Base-by-base conservation (phyloP, 768 basidiomycete species). In the Phallus indusiatus region DNA sequence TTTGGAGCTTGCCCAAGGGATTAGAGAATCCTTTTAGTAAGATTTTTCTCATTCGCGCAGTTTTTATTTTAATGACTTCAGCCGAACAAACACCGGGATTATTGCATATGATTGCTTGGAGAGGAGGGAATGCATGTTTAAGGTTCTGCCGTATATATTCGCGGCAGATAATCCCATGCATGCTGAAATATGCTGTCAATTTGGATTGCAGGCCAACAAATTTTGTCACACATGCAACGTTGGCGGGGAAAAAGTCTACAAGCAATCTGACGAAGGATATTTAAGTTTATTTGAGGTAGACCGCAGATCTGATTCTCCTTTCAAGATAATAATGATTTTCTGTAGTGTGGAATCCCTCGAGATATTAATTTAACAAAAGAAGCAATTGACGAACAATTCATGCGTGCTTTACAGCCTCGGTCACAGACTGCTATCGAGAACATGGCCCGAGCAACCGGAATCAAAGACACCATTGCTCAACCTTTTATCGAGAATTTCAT, bases 141-240 rank as follows among this genome's bases (percentile, higher is more conserved):
- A 36, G 4, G 18, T 24, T 2, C 10, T 28, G 5, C 14, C 18
- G 35, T 54, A 28, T 35, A 5, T 54, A 3, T 5, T 24, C 12
- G 72, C 71, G 0, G 74, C 70, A 0, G 74, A 77, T 55, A 78
- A 77, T 60, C 76, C 74, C 0, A 65, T 72, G 74, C 74, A 74
- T 21, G 66, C 71, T 0, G 70, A 75, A 37, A 60, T 64, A 1
- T 70, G 67, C 4, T 69, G 70, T 0, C 78, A 80, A 33, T 75
- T 74, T 42, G 75, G 78, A 0, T 64, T 67, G 0, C 67, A 4
- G 2, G 24, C 53, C 3, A 54, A 54, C 28, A 53, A 55, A n/a
- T 59, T 53, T 53, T 59, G 57, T 34, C 49, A 18, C 1, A 75
- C 73, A 62, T 79, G 76, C 49, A 1, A 67, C 47, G 67, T 69